Evolutionary conservation across 2,329 filamentous ascomycete species (phyloP).

Genomic region (Escovopsis weberi): DNA sequence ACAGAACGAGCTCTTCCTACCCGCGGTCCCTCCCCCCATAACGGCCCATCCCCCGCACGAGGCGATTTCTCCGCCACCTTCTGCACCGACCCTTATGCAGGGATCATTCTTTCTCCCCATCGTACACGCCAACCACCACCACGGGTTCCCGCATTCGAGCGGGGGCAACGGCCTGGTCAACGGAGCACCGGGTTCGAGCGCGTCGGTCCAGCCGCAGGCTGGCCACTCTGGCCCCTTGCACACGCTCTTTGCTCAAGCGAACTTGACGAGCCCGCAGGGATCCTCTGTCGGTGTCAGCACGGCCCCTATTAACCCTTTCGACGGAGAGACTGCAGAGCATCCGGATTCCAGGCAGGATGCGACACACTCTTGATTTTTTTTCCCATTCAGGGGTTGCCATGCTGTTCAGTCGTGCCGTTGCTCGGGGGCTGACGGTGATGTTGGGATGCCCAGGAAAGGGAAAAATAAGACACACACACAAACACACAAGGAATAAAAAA

Average conservation of each 20-base stretch:
- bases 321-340: constrained; percentile 6
- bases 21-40: constrained; percentile 6
- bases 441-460: too few relatives aligned
- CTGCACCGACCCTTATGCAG: constrained; percentile 12
- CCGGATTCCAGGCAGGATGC: neutral
- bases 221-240: constrained; percentile 17
- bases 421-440: too few relatives aligned
- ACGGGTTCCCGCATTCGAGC: constrained; percentile 1
- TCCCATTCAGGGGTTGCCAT: too few relatives aligned
- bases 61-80: constrained; percentile 15
- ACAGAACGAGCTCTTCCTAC: constrained; percentile 12
- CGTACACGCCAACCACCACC: neutral
- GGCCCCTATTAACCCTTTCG: constrained; percentile 19
- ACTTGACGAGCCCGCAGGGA: constrained; percentile 1
- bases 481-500: too few relatives aligned
- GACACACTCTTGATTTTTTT: too few relatives aligned
- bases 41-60: constrained; percentile 8
- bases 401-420: too few relatives aligned
- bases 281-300: constrained; percentile 20
- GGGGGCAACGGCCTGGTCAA: constrained; percentile 14
- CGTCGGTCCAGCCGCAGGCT: constrained; percentile 12
- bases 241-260: constrained; percentile 1
- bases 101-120: constrained; percentile 9
- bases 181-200: constrained; percentile 8
- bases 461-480: too few relatives aligned